Conservation (phyloP, 2,329 filamentous ascomycete genomes). For the Teratosphaeria gauchensis region DNA sequence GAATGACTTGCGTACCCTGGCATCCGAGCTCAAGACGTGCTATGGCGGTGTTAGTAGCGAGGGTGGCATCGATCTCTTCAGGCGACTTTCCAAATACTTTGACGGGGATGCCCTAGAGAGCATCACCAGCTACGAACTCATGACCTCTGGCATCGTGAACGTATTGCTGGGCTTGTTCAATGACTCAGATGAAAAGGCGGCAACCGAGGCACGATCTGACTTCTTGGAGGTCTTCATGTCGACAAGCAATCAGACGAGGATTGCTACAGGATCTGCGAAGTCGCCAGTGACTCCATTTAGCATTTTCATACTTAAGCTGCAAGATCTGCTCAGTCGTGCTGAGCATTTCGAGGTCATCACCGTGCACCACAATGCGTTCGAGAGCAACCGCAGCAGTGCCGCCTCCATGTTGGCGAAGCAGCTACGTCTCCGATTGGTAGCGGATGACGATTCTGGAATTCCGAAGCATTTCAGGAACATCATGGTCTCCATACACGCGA, state of each 20-base stretch:
- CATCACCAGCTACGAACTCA: slow-evolving; percentile 88
- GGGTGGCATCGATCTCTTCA: slow-evolving; percentile 58
- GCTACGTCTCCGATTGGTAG: slow-evolving; percentile 76
- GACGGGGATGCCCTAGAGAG: slow-evolving; percentile 81
- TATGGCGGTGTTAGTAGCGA: slow-evolving; percentile 43
- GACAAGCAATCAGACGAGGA: slow-evolving; percentile 49
- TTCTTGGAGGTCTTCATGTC: slow-evolving; percentile 94
- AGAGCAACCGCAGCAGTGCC: slow-evolving; percentile 81
- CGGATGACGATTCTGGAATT: slow-evolving; percentile 84
- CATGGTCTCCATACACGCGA: slow-evolving; percentile 97
- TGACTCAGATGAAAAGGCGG: slow-evolving; percentile 50
- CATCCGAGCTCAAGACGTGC: slow-evolving; percentile 59
- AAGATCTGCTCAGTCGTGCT: slow-evolving; percentile 89
- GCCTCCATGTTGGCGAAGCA: slow-evolving; percentile 96
- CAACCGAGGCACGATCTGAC: slow-evolving; percentile 58
- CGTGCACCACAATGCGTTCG: slow-evolving; percentile 83
- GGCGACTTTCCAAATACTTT: slow-evolving; percentile 70
- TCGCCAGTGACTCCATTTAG: slow-evolving; percentile 78
- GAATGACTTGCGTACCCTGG: slow-evolving; percentile 59
- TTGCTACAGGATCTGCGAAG: slow-evolving; percentile 55
- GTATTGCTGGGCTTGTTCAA: slow-evolving; percentile 75
- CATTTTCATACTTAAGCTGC: slow-evolving; percentile 82
- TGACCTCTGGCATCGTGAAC: slow-evolving; percentile 82
- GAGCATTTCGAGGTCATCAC: slow-evolving; percentile 98
- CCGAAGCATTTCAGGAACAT: slow-evolving; percentile 82